phyloP scores from a whole-genome alignment of 139 green algal genomes.

The Haematococcus lacustris region DNA sequence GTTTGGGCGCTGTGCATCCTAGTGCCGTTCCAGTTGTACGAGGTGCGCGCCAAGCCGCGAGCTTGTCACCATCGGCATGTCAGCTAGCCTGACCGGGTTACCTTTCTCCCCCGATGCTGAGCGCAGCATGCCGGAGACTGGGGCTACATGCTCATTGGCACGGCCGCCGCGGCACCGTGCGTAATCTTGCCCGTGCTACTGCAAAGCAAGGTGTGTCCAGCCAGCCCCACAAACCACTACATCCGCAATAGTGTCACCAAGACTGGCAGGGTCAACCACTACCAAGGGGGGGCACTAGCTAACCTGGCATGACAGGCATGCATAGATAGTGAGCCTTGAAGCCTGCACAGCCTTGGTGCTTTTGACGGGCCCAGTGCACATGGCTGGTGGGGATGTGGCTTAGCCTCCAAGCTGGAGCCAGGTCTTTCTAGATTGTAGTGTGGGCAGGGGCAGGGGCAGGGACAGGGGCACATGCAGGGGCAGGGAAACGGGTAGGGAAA shows the following conservation, averaged over 20 bases:
- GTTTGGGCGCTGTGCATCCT: constrained; percentile 78
- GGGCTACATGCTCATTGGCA: constrained; percentile 82
- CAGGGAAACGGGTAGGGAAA: no score
- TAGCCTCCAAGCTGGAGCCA: no score
- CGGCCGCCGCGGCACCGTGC: constrained; percentile 62
- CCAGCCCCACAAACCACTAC: background rate
- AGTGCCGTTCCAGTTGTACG: constrained; percentile 86
- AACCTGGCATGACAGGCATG: no score
- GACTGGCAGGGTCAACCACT: background rate
- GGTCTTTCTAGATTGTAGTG: no score
- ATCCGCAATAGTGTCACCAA: background rate
- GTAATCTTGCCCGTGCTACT: constrained; percentile 71
- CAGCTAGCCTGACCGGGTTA: background rate
- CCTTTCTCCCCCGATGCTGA: background rate
- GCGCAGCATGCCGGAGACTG: constrained; percentile 48
- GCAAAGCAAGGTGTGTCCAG: constrained; percentile 47
- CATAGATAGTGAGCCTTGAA: no score
- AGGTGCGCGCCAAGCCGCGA: constrained; percentile 44
- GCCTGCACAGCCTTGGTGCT: no score
- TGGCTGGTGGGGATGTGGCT: no score
- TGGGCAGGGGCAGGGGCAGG: no score
- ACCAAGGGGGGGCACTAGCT: background rate
- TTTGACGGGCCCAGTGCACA: no score
- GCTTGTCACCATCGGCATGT: background rate
- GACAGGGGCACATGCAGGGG: no score